Conservation (phyloP, 768 basidiomycete genomes). For the Daedalea quercina region DNA sequence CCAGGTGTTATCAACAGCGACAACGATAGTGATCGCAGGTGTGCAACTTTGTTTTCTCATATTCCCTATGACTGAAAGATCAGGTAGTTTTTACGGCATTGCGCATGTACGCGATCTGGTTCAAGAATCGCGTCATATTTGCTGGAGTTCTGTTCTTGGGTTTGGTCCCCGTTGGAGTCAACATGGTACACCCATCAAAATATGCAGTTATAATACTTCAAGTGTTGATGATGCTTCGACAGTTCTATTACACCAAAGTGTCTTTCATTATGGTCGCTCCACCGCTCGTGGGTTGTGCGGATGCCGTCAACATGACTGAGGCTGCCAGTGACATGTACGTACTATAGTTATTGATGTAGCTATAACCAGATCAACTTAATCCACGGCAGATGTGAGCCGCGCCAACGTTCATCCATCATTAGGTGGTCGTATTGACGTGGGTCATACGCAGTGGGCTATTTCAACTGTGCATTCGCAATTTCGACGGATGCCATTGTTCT, state of each 20-base stretch:
- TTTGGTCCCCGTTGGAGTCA: neutral
- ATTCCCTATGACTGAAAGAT: neutral
- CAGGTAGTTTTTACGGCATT: conserved; percentile 3
- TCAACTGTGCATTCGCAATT: conserved; percentile 4
- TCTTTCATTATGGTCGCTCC: neutral
- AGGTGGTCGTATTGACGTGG: neutral
- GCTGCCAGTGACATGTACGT: conserved; percentile 1
- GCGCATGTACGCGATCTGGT: conserved; percentile 4
- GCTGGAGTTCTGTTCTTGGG: neutral
- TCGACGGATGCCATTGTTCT: conserved; percentile 1
- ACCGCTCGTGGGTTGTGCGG: conserved; percentile 3
- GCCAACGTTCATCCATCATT: neutral
- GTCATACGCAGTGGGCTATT: neutral
- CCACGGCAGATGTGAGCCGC: neutral
- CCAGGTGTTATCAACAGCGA: neutral
- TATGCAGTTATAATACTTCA: too few relatives aligned
- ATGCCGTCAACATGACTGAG: neutral
- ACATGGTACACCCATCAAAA: neutral
- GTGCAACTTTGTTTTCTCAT: neutral
- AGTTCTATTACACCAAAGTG: conserved; percentile 4
- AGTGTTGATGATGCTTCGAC: neutral
- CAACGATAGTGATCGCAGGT: neutral
- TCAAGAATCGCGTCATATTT: neutral
- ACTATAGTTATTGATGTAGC: neutral
- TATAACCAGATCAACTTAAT: neutral